Conservation (phyloP, 208 protist species). For the Acanthamoeba castellanii region DNA sequence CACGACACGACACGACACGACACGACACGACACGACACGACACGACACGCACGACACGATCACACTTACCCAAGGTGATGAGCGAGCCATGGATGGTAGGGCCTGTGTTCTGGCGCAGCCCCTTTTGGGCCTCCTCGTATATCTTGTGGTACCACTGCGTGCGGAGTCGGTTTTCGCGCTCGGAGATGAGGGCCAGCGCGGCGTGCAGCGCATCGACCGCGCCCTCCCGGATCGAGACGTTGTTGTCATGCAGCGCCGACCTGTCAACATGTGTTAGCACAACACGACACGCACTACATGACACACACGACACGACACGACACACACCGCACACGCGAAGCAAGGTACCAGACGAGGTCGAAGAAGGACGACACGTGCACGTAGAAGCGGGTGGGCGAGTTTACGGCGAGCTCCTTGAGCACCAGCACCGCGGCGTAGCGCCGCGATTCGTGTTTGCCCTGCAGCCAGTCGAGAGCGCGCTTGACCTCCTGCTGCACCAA, state of each 20-base stretch:
- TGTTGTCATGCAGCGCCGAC: slow-evolving; percentile 86
- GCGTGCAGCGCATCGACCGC: slow-evolving; percentile 84
- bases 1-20: too few relatives aligned
- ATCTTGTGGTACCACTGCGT: slow-evolving; percentile 88
- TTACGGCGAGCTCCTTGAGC: slow-evolving; percentile 90
- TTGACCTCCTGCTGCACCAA: slow-evolving; percentile 91
- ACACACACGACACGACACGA: too few relatives aligned
- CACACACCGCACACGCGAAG: too few relatives aligned
- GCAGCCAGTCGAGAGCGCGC: slow-evolving; percentile 90
- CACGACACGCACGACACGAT: too few relatives aligned
- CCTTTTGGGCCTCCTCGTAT: slow-evolving; percentile 88
- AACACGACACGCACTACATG: too few relatives aligned
- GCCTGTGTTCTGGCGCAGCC: slow-evolving; percentile 69
- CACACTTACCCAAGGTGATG: slow-evolving; percentile 79
- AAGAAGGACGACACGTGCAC: slow-evolving; percentile 88
- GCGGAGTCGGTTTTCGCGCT: slow-evolving; percentile 86
- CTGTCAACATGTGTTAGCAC: background rate
- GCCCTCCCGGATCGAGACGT: slow-evolving; percentile 71
- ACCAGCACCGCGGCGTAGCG: slow-evolving; percentile 87
- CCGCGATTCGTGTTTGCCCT: slow-evolving; percentile 78
- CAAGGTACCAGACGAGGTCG: slow-evolving; percentile 86
- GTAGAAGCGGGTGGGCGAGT: slow-evolving; percentile 93
- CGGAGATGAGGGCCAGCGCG: slow-evolving; percentile 86
- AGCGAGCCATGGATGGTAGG: slow-evolving; percentile 88
- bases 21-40: too few relatives aligned